phyloP scores from a whole-genome alignment of 345 rosid genomes.

The Trapa bicornis region DNA sequence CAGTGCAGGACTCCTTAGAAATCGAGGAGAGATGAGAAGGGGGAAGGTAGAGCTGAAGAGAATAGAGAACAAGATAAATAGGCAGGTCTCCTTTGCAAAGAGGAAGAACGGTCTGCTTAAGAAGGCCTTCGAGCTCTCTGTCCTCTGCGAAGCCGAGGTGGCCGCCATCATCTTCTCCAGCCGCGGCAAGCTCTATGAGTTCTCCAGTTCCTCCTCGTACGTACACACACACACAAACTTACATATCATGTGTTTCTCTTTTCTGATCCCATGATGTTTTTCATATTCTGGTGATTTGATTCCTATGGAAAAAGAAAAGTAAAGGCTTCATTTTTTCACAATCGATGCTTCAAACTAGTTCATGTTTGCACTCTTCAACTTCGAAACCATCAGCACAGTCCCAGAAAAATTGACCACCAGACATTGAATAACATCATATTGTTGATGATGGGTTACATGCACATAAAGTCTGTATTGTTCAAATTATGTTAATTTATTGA shows the following conservation, averaged over 20 bases:
- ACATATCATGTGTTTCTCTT: neutral
- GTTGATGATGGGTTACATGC: too few relatives aligned
- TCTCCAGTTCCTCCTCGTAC: conserved; percentile 5
- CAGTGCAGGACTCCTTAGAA: neutral
- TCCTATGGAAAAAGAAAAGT: too few relatives aligned
- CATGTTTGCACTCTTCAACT: neutral
- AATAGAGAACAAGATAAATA: conserved; percentile 5
- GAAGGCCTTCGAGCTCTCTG: conserved; percentile 5
- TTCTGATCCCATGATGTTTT: neutral
- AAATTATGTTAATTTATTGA: too few relatives aligned
- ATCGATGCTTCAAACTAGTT: neutral
- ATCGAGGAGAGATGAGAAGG: conserved; percentile 1
- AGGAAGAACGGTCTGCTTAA: conserved; percentile 2
- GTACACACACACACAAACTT: neutral
- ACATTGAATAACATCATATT: too few relatives aligned
- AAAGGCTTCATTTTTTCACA: neutral
- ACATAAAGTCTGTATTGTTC: too few relatives aligned
- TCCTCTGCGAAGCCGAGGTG: conserved; percentile 2
- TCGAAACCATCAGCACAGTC: too few relatives aligned
- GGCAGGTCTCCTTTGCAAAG: conserved; percentile 3
- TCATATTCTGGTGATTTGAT: neutral
- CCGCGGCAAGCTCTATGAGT: conserved; percentile 5
- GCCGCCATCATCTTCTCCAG: conserved; percentile 5
- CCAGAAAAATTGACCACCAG: too few relatives aligned
- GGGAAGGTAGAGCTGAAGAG: conserved; percentile 4